Conservation (phyloP, 163 green algal species). For the Chlorella variabilis region DNA sequence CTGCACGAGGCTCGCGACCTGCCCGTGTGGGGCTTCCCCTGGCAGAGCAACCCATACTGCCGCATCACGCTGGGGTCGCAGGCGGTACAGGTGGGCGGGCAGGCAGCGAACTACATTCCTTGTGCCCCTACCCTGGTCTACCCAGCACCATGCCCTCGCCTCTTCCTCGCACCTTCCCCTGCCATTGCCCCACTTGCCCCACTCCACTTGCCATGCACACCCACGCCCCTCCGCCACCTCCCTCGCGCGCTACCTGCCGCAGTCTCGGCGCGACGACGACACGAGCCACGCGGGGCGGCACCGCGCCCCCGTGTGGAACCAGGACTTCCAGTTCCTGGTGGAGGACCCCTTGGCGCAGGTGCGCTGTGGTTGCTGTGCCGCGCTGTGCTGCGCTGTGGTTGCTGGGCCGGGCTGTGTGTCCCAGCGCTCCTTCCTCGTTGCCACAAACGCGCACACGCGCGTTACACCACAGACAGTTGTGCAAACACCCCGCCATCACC, state of each 20-base stretch:
- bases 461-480: too few species aligned
- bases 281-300: constrained; percentile 80
- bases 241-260: too few species aligned
- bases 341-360: constrained; percentile 79
- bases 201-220: too few species aligned
- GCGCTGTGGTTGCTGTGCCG: too few species aligned
- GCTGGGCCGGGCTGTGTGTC: too few species aligned
- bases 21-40: constrained; percentile 90
- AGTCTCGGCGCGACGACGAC: constrained; percentile 80
- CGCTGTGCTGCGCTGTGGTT: background rate
- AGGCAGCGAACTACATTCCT: background rate
- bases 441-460: too few species aligned
- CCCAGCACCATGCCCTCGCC: too few species aligned
- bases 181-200: too few species aligned
- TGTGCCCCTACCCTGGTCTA: background rate
- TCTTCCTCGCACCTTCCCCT: too few species aligned
- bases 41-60: constrained; percentile 94
- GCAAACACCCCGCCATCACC: too few species aligned
- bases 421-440: too few species aligned
- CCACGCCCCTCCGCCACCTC: too few species aligned
- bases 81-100: constrained; percentile 66
- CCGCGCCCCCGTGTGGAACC: constrained; percentile 91
- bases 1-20: constrained; percentile 85
- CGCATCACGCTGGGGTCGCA: constrained; percentile 86
- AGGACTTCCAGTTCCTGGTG: constrained; percentile 97